Evolutionary conservation across 208 protist genomes (phyloP).

Genomic region (Trypanosoma mega): DNA sequence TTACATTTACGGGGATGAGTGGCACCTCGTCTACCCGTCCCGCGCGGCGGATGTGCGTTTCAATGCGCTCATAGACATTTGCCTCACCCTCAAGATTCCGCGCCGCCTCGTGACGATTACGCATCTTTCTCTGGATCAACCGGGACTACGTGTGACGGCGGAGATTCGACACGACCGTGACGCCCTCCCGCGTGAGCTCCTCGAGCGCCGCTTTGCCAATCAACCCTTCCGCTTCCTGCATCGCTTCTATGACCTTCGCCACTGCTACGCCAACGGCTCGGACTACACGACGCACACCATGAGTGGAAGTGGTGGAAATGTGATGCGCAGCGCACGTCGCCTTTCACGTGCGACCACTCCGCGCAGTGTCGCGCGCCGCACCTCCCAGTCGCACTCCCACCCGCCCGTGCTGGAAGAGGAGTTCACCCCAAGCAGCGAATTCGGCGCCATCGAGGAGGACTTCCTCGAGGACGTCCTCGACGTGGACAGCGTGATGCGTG

Average conservation of each 20-base stretch:
- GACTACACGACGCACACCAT: background rate
- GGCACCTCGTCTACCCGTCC: slow-evolving; percentile 55
- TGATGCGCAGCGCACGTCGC: background rate
- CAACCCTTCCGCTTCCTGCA: slow-evolving; percentile 76
- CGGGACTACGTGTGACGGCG: slow-evolving; percentile 72
- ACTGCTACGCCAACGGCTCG: slow-evolving; percentile 33
- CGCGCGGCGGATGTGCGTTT: slow-evolving; percentile 65
- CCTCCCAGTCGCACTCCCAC: slow-evolving; percentile 15
- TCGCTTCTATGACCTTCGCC: slow-evolving; percentile 73
- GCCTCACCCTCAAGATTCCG: slow-evolving; percentile 65
- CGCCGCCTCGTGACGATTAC: slow-evolving; percentile 65
- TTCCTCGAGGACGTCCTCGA: slow-evolving; percentile 2
- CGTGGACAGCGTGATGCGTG: background rate
- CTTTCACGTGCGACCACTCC: background rate
- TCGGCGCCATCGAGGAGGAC: too few species aligned
- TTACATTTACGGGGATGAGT: slow-evolving; percentile 80
- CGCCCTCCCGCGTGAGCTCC: slow-evolving; percentile 43
- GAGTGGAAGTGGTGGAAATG: slow-evolving; percentile 1
- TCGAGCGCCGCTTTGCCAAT: slow-evolving; percentile 64
- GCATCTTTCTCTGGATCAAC: slow-evolving; percentile 54
- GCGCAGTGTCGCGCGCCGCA: background rate
- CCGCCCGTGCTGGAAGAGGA: too few species aligned
- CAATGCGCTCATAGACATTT: slow-evolving; percentile 77
- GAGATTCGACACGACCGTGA: slow-evolving; percentile 61
- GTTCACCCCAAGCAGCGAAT: too few species aligned